phyloP scores from a whole-genome alignment of 495 filamentous ascomycete species.

The Neurospora tetrasperma region DNA sequence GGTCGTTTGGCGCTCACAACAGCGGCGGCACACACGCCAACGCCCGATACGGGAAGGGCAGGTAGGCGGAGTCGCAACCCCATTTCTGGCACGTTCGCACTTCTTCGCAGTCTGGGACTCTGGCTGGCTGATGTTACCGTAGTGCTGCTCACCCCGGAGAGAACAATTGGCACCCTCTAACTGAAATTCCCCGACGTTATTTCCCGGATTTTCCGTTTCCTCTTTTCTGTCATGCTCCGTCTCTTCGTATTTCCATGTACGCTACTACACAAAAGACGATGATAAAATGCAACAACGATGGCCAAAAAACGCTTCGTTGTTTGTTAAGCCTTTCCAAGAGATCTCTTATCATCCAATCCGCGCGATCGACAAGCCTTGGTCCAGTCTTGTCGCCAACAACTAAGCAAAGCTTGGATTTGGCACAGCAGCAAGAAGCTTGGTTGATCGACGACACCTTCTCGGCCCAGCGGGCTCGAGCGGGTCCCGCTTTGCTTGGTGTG shows the following conservation, averaged over 20 bases:
- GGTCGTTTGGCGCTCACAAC: not conserved
- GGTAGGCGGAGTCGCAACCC: not conserved
- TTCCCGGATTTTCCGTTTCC: not conserved
- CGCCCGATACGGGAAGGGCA: not conserved
- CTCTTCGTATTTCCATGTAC: not conserved
- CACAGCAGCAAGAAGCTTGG: not conserved
- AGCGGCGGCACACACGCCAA: not conserved
- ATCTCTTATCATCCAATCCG: not conserved
- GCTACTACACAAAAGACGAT: not conserved
- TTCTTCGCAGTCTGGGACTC: not conserved
- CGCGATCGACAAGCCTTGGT: not conserved
- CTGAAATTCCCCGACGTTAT: not conserved
- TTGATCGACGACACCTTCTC: not conserved
- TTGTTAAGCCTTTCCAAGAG: not conserved
- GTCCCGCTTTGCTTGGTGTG: not conserved
- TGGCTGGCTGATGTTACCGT: not conserved
- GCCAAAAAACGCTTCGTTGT: not conserved
- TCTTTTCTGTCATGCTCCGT: not conserved
- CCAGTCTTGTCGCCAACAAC: not conserved
- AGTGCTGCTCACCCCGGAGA: not conserved
- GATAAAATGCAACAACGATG: not conserved
- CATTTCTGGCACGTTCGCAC: not conserved
- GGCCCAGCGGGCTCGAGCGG: not conserved
- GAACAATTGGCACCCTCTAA: not conserved
- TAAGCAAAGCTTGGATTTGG: not conserved